Evolutionary conservation across 2,329 filamentous ascomycete genomes (phyloP).

Genomic region (Nemania bipapillata): DNA sequence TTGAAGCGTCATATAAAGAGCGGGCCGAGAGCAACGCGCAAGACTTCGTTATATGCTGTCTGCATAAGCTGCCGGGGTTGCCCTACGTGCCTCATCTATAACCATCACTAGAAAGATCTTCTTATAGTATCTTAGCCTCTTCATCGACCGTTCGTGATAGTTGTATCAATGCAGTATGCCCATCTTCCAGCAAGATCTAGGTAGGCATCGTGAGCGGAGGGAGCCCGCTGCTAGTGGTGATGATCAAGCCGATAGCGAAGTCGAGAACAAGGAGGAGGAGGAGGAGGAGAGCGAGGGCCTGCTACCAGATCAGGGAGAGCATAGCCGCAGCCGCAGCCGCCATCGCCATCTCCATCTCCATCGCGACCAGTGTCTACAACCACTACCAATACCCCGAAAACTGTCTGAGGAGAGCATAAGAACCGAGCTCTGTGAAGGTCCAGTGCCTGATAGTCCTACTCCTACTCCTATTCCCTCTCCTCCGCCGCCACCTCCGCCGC

Average conservation of each 20-base stretch:
- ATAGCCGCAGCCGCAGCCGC: too few relatives aligned
- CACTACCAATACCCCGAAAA: conserved; percentile 47
- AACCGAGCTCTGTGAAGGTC: conserved; percentile 70
- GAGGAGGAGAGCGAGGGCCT: conserved; percentile 20
- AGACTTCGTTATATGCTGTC: neutral
- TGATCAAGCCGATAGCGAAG: neutral
- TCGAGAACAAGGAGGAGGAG: neutral
- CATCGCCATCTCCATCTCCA: neutral
- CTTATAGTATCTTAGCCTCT: conserved; percentile 14
- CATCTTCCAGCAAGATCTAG: conserved; percentile 66
- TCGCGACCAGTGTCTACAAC: conserved; percentile 28
- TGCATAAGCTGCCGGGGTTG: too few relatives aligned
- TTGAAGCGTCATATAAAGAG: too few relatives aligned
- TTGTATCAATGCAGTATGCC: conserved; percentile 59
- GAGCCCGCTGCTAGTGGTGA: conserved; percentile 44
- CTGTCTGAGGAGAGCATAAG: conserved; percentile 70
- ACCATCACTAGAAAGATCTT: neutral
- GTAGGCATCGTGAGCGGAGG: conserved; percentile 47
- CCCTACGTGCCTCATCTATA: conserved; percentile 5
- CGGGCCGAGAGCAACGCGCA: too few relatives aligned
- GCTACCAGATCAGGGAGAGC: conserved; percentile 39
- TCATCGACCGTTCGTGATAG: conserved; percentile 8
- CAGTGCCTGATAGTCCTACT: conserved; percentile 58
- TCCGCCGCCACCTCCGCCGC: conserved; percentile 40
- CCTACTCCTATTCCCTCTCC: conserved; percentile 43